Evolutionary conservation across 140 eudicot genomes (phyloP).

Genomic region (Bidens hawaiensis): DNA sequence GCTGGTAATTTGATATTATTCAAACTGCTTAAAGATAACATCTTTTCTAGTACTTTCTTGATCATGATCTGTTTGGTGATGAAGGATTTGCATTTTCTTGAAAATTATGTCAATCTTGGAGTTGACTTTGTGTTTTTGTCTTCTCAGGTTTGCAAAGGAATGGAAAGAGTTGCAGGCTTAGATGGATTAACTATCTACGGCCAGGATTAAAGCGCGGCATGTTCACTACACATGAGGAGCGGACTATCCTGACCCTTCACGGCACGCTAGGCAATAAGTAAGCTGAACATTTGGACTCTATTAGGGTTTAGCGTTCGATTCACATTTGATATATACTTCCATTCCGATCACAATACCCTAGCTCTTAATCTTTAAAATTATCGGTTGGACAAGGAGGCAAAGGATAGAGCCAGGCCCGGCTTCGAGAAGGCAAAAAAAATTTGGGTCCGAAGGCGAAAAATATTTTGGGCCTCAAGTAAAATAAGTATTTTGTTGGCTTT

Average conservation of each 20-base stretch:
- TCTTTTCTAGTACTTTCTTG: too few species aligned
- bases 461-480: too few species aligned
- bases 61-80: not conserved
- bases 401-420: too few species aligned
- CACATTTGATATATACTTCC: too few species aligned
- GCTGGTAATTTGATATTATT: conserved; percentile 43
- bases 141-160: conserved; percentile 49
- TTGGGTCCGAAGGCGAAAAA: too few species aligned
- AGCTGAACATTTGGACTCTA: conserved; percentile 3
- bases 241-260: conserved; percentile 40
- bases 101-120: not conserved
- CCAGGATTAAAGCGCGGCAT: conserved; percentile 57
- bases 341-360: too few species aligned
- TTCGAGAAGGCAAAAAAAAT: too few species aligned
- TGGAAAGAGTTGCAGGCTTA: conserved; percentile 61
- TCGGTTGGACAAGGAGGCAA: too few species aligned
- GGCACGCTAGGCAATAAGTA: conserved; percentile 54
- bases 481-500: too few species aligned
- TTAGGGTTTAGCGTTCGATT: too few species aligned
- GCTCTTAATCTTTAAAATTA: too few species aligned
- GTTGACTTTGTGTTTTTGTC: conserved; percentile 13
- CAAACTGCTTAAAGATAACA: not conserved
- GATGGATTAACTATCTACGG: conserved; percentile 61
- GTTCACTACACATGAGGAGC: conserved; percentile 42
- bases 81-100: not conserved